Evolutionary conservation across 305 asterid species (phyloP).

Genomic region (Petunia hybrid): DNA sequence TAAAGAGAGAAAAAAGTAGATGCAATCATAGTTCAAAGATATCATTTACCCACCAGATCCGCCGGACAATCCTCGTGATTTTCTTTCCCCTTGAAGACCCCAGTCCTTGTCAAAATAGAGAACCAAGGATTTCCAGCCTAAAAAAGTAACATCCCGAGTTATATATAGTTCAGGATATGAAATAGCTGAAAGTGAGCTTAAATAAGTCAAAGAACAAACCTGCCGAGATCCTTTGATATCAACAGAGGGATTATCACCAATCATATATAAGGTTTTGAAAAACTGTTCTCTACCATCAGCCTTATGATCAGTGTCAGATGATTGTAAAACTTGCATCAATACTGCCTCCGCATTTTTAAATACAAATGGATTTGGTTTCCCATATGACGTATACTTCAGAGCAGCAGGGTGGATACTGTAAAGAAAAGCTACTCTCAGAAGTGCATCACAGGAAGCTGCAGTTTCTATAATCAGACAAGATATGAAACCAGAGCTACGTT

Average conservation of each 20-base stretch:
- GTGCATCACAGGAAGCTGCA: constrained; percentile 17
- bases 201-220: constrained; percentile 51
- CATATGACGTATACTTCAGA: constrained; percentile 79
- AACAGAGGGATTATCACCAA: constrained; percentile 88
- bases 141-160: constrained; percentile 20
- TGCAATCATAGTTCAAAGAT: constrained; percentile 2
- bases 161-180: not conserved
- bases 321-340: constrained; percentile 55
- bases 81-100: constrained; percentile 83
- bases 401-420: constrained; percentile 64
- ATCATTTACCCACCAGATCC: constrained; percentile 63
- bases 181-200: constrained; percentile 22
- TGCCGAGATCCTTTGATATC: constrained; percentile 86
- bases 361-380: constrained; percentile 81
- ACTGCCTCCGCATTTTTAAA: constrained; percentile 77
- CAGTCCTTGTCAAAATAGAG: constrained; percentile 89
- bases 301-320: constrained; percentile 40
- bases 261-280: constrained; percentile 79
- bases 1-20: not conserved
- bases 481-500: not conserved
- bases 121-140: constrained; percentile 92
- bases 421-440: constrained; percentile 36
- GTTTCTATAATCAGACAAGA: not conserved
- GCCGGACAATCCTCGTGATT: constrained; percentile 71
- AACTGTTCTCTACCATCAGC: constrained; percentile 36